Evolutionary conservation across 805 yeast genomes (phyloP).

Genomic region (Metschnikowia orientalis): DNA sequence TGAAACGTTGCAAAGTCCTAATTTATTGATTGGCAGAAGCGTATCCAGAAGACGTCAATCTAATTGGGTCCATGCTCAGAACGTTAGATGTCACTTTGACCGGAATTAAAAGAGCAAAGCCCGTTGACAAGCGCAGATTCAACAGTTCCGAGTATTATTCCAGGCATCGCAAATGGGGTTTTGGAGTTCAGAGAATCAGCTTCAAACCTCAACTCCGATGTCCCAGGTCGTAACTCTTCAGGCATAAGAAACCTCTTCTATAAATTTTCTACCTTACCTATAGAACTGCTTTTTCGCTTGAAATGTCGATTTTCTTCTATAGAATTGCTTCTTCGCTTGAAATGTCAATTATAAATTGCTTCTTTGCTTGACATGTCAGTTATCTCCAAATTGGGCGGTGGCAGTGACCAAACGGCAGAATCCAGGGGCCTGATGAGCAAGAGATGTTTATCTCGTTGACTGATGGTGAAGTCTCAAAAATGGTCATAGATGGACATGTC

Average conservation of each 20-base stretch:
- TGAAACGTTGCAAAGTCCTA: slow-evolving; percentile 77
- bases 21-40: slow-evolving; percentile 93
- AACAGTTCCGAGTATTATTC: slow-evolving; percentile 91
- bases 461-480: slow-evolving; percentile 74
- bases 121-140: slow-evolving; percentile 92
- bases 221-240: slow-evolving; percentile 81
- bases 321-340: slow-evolving; percentile 87
- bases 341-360: slow-evolving; percentile 88
- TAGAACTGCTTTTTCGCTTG: slow-evolving; percentile 91
- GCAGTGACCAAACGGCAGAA: slow-evolving; percentile 21
- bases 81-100: slow-evolving; percentile 87
- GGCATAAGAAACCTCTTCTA: slow-evolving; percentile 95
- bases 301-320: slow-evolving; percentile 75
- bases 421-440: slow-evolving; percentile 63
- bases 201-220: slow-evolving; percentile 78
- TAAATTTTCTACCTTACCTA: slow-evolving; percentile 80
- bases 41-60: slow-evolving; percentile 97
- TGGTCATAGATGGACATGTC: slow-evolving; percentile 86
- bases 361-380: too few species aligned
- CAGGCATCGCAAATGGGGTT: slow-evolving; percentile 93
- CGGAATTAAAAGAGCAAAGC: slow-evolving; percentile 95
- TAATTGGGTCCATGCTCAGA: slow-evolving; percentile 98
- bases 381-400: slow-evolving; percentile 28
- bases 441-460: slow-evolving; percentile 75
- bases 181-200: slow-evolving; percentile 76